phyloP scores from a whole-genome alignment of 768 basidiomycete genomes.

The Dioszegia hungarica region DNA sequence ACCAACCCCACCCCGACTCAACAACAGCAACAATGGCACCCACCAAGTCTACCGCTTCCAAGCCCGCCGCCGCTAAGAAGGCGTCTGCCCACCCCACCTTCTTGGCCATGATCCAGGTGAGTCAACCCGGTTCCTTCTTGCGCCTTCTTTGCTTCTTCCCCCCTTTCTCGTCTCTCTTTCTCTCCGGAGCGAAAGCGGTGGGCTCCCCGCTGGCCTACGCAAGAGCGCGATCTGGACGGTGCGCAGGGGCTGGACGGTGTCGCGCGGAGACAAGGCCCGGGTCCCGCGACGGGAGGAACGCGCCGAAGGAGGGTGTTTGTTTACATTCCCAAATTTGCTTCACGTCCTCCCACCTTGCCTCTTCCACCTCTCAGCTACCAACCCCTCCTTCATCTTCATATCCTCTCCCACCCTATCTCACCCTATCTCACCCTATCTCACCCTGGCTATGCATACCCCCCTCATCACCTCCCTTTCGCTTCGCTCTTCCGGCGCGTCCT shows the following conservation, averaged over 20 bases:
- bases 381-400: neutral
- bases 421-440: neutral
- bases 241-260: no score
- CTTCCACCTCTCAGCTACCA: neutral
- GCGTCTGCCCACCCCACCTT: conserved; percentile 56
- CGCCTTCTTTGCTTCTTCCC: neutral
- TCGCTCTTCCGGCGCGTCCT: neutral
- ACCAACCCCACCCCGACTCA: conserved; percentile 12
- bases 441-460: neutral
- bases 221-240: neutral
- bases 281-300: neutral
- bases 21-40: conserved; percentile 44
- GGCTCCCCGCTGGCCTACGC: no score
- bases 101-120: conserved; percentile 53
- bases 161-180: neutral
- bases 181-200: no score
- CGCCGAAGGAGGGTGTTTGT: neutral
- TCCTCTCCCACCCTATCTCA: neutral
- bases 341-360: neutral
- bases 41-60: conserved; percentile 29
- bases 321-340: neutral
- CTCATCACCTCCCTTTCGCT: neutral
- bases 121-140: conserved; percentile 9
- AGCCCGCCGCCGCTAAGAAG: conserved; percentile 41
- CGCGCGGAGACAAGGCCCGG: no score